Percentiles rank a stretch among this genome's conserved stretches.
These are phyloP conservation scores for Onygenales sp. DNA, from an alignment of 2,329 filamentous ascomycete species.

Conservation along the genomic window DNA sequence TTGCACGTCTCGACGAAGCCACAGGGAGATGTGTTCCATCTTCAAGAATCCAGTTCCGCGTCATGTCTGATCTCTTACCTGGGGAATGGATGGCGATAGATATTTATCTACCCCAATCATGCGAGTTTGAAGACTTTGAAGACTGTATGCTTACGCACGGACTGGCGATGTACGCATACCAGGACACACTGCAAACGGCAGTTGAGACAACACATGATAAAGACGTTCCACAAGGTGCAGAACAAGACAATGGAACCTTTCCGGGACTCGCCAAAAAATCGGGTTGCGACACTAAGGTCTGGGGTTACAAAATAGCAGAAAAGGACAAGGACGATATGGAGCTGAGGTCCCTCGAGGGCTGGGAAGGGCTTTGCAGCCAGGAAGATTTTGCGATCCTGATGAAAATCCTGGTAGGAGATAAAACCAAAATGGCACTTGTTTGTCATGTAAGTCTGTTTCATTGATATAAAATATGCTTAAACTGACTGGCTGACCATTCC, in stretches of 20 bases:
- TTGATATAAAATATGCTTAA: neutral
- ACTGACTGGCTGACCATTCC: neutral
- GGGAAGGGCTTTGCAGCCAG: slow-evolving; percentile 6
- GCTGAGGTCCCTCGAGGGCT: neutral
- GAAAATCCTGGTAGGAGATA: neutral
- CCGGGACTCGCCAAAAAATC: neutral
- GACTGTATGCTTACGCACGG: slow-evolving; percentile 1
- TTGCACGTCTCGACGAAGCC: slow-evolving; percentile 4
- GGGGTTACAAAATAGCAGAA: slow-evolving; percentile 7
- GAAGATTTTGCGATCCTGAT: slow-evolving; percentile 6
- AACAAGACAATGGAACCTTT: neutral
- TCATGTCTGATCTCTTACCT: slow-evolving; percentile 5
- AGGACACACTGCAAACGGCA: neutral
- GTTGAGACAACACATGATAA: neutral
- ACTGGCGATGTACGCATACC: neutral
- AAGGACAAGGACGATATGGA: neutral
- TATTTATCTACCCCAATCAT: slow-evolving; percentile 4
- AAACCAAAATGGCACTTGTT: slow-evolving; percentile 4
- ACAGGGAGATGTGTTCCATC: neutral
- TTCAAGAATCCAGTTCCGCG: slow-evolving; percentile 5
- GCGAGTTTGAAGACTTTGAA: slow-evolving; percentile 5
- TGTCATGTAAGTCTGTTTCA: slow-evolving; percentile 8
- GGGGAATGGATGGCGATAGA: slow-evolving; percentile 3
- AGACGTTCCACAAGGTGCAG: neutral
- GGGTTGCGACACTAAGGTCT: neutral